A percentile compares a stretch with the other conserved stretches of the same genome.
These are phyloP conservation scores for Theobroma cacao DNA, from an alignment of 345 rosid genomes.

Conservation along the genomic window DNA sequence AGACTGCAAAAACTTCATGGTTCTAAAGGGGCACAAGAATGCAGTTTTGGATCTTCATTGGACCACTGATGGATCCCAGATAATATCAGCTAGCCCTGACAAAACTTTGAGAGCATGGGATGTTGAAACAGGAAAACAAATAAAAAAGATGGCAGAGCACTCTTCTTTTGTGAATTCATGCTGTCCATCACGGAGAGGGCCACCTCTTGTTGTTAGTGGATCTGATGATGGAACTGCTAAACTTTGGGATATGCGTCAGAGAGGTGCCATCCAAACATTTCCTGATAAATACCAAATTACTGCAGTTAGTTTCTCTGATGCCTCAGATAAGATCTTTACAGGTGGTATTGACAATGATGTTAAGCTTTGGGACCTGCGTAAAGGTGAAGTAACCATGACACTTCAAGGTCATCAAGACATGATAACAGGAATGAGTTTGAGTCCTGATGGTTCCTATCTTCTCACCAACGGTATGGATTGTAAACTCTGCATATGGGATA, in stretches of 20 bases:
- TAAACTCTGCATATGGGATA: constrained; percentile 96
- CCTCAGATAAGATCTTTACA: constrained; percentile 88
- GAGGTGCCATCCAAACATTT: constrained; percentile 98
- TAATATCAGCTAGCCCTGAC: constrained; percentile 93
- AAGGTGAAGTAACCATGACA: constrained; percentile 87
- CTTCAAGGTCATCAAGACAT: constrained; percentile 97
- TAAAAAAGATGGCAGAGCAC: constrained; percentile 98
- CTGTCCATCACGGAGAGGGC: constrained; percentile 88
- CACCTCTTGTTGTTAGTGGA: constrained; percentile 88
- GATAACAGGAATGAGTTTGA: constrained; percentile 86
- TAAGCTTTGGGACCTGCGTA: constrained; percentile 91
- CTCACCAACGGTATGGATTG: constrained; percentile 92
- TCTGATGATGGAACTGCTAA: constrained; percentile 98
- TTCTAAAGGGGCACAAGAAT: constrained; percentile 92
- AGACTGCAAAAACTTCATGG: constrained; percentile 95
- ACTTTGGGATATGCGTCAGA: constrained; percentile 97
- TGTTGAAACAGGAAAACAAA: constrained; percentile 86
- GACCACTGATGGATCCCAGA: constrained; percentile 88
- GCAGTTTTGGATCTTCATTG: constrained; percentile 92
- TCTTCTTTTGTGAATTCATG: constrained; percentile 90
- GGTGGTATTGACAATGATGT: constrained; percentile 90
- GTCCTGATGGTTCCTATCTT: constrained; percentile 97
- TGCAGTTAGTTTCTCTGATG: constrained; percentile 90
- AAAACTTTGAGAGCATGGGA: constrained; percentile 95
- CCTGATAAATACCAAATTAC: constrained; percentile 98